phyloP scores from a whole-genome alignment of 1,284 basidiomycete species.

The Naganishia sp. region DNA sequence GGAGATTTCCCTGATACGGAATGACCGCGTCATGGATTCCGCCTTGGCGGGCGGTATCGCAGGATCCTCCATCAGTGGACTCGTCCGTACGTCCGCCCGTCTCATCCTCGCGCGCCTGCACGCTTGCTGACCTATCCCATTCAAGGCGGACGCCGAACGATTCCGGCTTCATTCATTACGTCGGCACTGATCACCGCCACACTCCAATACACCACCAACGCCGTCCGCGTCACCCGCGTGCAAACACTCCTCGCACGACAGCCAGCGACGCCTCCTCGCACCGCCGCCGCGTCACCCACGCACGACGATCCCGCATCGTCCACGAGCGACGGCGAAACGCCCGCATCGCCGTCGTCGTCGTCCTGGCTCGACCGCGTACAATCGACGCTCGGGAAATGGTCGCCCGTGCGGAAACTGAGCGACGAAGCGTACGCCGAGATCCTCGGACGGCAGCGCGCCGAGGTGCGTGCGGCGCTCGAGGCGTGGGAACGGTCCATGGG shows the following conservation, averaged over 20 bases:
- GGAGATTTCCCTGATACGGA: constrained; percentile 39
- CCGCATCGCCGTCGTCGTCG: not conserved
- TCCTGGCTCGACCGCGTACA: constrained; percentile 6
- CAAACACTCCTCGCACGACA: constrained; percentile 10
- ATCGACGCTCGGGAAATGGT: constrained; percentile 32
- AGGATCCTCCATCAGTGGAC: constrained; percentile 38
- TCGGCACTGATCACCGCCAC: constrained; percentile 41
- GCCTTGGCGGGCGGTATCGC: constrained; percentile 42
- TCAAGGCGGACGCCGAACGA: constrained; percentile 41
- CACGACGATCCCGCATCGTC: not conserved
- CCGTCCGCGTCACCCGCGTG: constrained; percentile 35
- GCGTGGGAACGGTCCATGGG: constrained; percentile 18
- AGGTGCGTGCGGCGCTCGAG: constrained; percentile 37
- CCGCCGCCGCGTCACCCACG: not conserved
- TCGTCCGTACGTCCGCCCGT: constrained; percentile 20
- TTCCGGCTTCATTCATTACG: constrained; percentile 43
- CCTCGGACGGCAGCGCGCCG: constrained; percentile 41
- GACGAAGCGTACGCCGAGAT: constrained; percentile 47
- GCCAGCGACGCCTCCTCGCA: not conserved
- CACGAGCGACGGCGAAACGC: constrained; percentile 1
- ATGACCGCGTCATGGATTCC: constrained; percentile 45
- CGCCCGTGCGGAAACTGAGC: constrained; percentile 46
- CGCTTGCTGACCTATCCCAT: constrained; percentile 17
- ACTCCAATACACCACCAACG: constrained; percentile 44
- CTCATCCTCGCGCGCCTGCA: not conserved